Base-by-base conservation (phyloP, 2,329 filamentous ascomycete genomes). In the Phyllosticta paracitricarpa region DNA sequence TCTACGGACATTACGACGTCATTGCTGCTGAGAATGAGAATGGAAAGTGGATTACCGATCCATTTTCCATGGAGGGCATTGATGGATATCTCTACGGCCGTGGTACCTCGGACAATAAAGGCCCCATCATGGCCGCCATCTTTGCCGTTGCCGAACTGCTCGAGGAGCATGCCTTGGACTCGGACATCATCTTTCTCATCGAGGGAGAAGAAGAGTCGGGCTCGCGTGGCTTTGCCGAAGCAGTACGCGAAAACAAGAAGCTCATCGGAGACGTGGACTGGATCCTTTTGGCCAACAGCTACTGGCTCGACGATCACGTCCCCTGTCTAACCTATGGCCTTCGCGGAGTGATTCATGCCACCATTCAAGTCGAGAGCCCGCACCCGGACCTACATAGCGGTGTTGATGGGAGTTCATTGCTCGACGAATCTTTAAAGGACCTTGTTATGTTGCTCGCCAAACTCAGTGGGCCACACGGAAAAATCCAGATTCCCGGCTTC, bases 1-100 rank as follows among this genome's bases (percentile, higher is more conserved):
- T 99, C 72, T 99, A 99, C 70, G 94, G 95, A 0, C 94, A 99
- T 72, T 99, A 99, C 77, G 94, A 99, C 70, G 92, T 99, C 2
- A 94, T 99, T 3, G 84, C 91, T 0, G 94, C 94, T 0, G 91
- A 96, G 66, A 86, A 88, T 48, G 89, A 89, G 64, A 85, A 87
- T 62, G 83, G 84, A 48, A 93, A 90, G 66, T 99, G 94, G 94
- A 82, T 84, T 51, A 86, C 85, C 1, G 89, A 97, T 65, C 95
- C 94, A 0, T 99, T 97, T 71, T 82, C 87, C n/a, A 82, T 97
- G 69, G 88, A 88, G 57, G 94, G 94, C 3, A 84, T 91, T 61
- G 92, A 96, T 68, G 93, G 94, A 0, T 97, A 93, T 71, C 79
- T 97, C 1, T 97, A 99, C 66, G 94, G 94, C 2, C 89, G 94